Conservation (phyloP, 192 early-diverging fungal species). For the Gonapodya prolifera region DNA sequence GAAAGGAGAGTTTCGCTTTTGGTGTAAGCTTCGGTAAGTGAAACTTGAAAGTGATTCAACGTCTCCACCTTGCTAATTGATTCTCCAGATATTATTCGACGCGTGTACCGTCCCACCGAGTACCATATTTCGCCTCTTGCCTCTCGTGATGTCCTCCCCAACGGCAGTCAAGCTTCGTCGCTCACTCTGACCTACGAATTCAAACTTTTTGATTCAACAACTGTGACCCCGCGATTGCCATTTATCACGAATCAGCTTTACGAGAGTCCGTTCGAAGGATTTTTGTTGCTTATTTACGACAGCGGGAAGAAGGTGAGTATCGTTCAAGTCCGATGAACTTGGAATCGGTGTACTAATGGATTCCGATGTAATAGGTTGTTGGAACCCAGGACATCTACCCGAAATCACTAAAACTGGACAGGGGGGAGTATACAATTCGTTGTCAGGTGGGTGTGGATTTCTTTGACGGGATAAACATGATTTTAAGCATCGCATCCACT, state of each 20-base stretch:
- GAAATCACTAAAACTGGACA: slow-evolving; percentile 46
- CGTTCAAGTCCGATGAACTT: slow-evolving; percentile 1
- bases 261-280: slow-evolving; percentile 57
- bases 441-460: slow-evolving; percentile 68
- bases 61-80: slow-evolving; percentile 5
- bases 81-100: slow-evolving; percentile 46
- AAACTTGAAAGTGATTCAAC: too few relatives aligned
- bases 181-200: slow-evolving; percentile 66
- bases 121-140: slow-evolving; percentile 46
- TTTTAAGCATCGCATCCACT: neutral
- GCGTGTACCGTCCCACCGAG: slow-evolving; percentile 50
- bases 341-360: neutral
- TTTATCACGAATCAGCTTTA: slow-evolving; percentile 55
- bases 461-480: too few relatives aligned
- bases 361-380: neutral
- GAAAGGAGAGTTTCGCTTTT: slow-evolving; percentile 53
- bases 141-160: slow-evolving; percentile 65
- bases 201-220: slow-evolving; percentile 36
- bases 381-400: slow-evolving; percentile 52
- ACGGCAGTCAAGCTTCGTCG: slow-evolving; percentile 51
- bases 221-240: slow-evolving; percentile 48
- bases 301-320: neutral
- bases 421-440: slow-evolving; percentile 74
- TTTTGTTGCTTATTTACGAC: slow-evolving; percentile 33
- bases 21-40: slow-evolving; percentile 25